phyloP scores from a whole-genome alignment of 2,329 filamentous ascomycete species.

The Neofusicoccum umdonicola region DNA sequence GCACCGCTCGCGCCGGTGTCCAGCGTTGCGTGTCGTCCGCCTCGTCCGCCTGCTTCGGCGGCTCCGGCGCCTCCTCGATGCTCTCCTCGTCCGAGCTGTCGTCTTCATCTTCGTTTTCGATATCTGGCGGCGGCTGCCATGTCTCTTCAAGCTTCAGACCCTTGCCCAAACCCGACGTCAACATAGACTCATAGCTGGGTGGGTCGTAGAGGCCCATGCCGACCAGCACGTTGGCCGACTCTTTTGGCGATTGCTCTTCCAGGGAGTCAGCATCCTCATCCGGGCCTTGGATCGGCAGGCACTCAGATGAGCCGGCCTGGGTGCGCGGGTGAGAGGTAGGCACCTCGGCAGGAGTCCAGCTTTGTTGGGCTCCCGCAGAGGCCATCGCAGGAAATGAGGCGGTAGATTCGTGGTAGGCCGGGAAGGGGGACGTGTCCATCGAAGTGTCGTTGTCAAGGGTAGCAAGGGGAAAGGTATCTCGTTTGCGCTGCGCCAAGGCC shows the following conservation, averaged over 20 bases:
- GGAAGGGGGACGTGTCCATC: constrained; percentile 8
- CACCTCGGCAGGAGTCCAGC: background rate
- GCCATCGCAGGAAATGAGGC: background rate
- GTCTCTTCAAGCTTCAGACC: constrained; percentile 79
- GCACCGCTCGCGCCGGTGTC: constrained; percentile 23
- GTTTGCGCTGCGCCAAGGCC: constrained; percentile 15
- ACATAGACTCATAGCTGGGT: constrained; percentile 59
- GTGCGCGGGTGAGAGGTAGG: constrained; percentile 10
- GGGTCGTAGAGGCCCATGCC: constrained; percentile 79
- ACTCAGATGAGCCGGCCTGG: constrained; percentile 39
- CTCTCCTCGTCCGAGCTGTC: constrained; percentile 53
- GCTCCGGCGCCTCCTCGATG: constrained; percentile 27
- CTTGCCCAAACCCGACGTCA: constrained; percentile 54
- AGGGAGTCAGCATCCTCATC: constrained; percentile 35
- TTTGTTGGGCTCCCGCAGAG: background rate
- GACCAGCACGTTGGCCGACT: constrained; percentile 69
- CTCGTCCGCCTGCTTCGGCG: constrained; percentile 16
- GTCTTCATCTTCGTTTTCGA: constrained; percentile 51
- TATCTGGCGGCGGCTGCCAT: constrained; percentile 61
- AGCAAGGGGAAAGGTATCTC: constrained; percentile 6
- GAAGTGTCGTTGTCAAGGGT: constrained; percentile 5
- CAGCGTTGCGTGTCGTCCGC: constrained; percentile 23
- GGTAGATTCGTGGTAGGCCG: constrained; percentile 3
- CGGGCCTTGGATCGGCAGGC: constrained; percentile 52
- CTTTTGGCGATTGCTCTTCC: constrained; percentile 53